Conservation (phyloP, 2,329 filamentous ascomycete genomes). For the Aureobasidium sp. region DNA sequence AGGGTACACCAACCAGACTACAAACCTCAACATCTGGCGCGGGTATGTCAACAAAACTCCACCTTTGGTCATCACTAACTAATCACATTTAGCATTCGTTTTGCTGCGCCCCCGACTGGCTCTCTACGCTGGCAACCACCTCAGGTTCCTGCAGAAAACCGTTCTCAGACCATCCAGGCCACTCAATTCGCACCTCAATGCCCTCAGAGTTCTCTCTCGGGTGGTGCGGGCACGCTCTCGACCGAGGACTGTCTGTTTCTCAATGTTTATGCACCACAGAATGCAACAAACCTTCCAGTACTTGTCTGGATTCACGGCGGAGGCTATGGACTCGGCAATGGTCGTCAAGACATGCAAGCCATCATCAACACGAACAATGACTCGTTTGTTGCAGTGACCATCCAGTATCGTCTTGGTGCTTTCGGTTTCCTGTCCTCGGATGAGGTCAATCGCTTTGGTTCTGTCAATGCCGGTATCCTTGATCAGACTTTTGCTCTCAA, state of each 20-base stretch:
- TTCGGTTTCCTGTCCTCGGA: conserved; percentile 39
- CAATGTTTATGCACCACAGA: conserved; percentile 44
- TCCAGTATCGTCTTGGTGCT: conserved; percentile 34
- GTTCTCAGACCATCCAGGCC: conserved; percentile 20
- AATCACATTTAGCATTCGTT: conserved; percentile 22
- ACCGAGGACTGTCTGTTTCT: conserved; percentile 56
- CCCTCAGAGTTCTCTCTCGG: conserved; percentile 19
- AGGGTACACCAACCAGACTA: conserved; percentile 4
- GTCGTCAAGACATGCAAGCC: conserved; percentile 31
- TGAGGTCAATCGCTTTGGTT: conserved; percentile 32
- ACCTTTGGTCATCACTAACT: neutral
- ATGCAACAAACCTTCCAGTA: conserved; percentile 36
- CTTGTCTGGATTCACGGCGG: conserved; percentile 42
- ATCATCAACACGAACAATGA: conserved; percentile 44
- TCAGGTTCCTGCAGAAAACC: conserved; percentile 21
- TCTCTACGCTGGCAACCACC: conserved; percentile 25
- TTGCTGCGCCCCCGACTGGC: conserved; percentile 22
- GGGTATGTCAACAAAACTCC: neutral
- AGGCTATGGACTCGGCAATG: conserved; percentile 33
- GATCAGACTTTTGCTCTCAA: conserved; percentile 46
- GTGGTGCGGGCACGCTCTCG: conserved; percentile 17
- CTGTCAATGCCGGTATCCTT: conserved; percentile 34
- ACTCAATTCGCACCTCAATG: conserved; percentile 19
- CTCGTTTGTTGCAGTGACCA: conserved; percentile 22
- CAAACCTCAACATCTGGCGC: conserved; percentile 13